Percentiles rank a stretch among this genome's conserved stretches.
Conservation (phyloP, 2,329 filamentous ascomycete species). For the Curvularia lunata region DNA sequence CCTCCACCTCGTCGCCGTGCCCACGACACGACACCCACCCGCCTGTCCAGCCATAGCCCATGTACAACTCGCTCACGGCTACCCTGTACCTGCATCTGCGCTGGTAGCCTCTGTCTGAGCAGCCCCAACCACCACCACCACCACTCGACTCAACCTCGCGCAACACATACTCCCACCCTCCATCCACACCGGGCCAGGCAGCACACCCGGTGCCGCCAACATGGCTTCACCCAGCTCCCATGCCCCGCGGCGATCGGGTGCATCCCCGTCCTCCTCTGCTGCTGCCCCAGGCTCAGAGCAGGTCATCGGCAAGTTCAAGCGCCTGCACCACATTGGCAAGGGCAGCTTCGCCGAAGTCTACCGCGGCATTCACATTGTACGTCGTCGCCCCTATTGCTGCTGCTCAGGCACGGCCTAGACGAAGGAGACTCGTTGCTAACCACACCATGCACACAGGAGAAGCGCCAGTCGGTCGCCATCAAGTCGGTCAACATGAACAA, state of each 20-base stretch:
- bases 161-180: slow-evolving; percentile 11
- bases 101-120: slow-evolving; percentile 40
- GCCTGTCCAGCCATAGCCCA: slow-evolving; percentile 32
- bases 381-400: slow-evolving; percentile 6
- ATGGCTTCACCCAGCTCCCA: slow-evolving; percentile 45
- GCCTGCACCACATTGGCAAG: slow-evolving; percentile 90
- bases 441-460: slow-evolving; percentile 62
- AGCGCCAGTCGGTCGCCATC: slow-evolving; percentile 85
- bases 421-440: not conserved
- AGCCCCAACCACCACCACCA: slow-evolving; percentile 11
- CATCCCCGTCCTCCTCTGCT: slow-evolving; percentile 44
- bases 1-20: not conserved
- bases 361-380: slow-evolving; percentile 81
- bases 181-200: slow-evolving; percentile 29
- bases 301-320: slow-evolving; percentile 76
- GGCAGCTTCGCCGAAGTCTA: slow-evolving; percentile 98
- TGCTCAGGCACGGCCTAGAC: not conserved
- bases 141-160: not conserved
- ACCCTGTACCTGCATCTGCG: slow-evolving; percentile 48
- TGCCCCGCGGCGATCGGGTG: slow-evolving; percentile 46
- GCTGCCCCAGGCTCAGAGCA: slow-evolving; percentile 30
- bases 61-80: slow-evolving; percentile 48
- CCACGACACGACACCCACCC: slow-evolving; percentile 7
- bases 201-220: slow-evolving; percentile 41
- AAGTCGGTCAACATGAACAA: slow-evolving; percentile 93